Percentiles rank a stretch among this genome's conserved stretches.
Conservation (phyloP, 176 grass and related monocot species). For the Cymbopogon citratus region DNA sequence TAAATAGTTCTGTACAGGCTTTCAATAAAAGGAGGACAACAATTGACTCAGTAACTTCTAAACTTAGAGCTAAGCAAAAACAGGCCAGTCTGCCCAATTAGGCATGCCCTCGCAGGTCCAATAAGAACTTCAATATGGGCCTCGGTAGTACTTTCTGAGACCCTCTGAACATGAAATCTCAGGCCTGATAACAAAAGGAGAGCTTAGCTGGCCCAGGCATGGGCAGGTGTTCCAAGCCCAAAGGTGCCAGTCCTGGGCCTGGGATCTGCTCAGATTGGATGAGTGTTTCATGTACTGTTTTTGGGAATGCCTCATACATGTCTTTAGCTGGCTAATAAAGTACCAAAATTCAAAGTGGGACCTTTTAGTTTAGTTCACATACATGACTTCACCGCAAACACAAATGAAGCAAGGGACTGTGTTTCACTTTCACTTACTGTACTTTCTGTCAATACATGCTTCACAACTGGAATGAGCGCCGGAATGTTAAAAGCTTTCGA, state of each 20-base stretch:
- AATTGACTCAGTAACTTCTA: not conserved
- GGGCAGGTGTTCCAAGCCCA: not conserved
- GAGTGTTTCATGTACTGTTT: not conserved
- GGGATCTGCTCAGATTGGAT: not conserved
- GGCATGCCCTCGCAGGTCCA: not conserved
- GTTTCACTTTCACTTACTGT: constrained; percentile 53
- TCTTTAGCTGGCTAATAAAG: not conserved
- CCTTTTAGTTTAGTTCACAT: not conserved
- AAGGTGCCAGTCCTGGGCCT: not conserved
- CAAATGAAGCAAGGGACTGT: constrained; percentile 12
- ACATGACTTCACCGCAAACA: constrained; percentile 8
- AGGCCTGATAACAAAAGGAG: not conserved
- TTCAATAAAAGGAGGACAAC: not conserved
- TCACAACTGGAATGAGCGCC: constrained; percentile 69
- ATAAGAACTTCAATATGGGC: not conserved
- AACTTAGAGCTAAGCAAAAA: not conserved
- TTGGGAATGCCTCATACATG: not conserved
- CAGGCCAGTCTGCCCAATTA: not conserved
- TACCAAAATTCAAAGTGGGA: not conserved
- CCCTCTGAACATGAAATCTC: not conserved
- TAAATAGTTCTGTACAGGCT: not conserved
- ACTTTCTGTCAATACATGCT: constrained; percentile 55
- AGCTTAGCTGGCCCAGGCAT: not conserved
- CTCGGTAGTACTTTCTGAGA: not conserved
- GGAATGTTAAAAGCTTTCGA: constrained; percentile 88